Conservation (phyloP, 805 yeast genomes). For the Maudiozyma bulderi region DNA sequence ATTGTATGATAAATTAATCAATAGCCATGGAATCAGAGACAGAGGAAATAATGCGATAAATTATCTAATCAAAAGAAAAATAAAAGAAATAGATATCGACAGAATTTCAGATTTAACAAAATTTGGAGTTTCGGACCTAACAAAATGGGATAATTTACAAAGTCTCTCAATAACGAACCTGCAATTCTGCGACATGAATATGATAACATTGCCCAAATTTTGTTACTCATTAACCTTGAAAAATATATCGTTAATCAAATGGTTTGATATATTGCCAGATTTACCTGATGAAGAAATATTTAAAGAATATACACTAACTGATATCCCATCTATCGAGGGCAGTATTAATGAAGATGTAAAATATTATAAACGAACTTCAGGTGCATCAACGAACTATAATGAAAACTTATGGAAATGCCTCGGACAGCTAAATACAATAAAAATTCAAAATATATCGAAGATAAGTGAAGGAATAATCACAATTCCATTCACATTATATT, state of each 20-base stretch:
- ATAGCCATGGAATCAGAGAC: constrained; percentile 25
- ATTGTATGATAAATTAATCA: constrained; percentile 19
- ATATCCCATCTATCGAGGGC: background rate
- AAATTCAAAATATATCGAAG: background rate
- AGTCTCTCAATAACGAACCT: constrained; percentile 11
- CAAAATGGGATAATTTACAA: constrained; percentile 23
- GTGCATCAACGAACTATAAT: background rate
- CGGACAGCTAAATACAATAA: background rate
- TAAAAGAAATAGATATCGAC: constrained; percentile 10
- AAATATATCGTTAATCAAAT: constrained; percentile 8
- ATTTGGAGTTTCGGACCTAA: constrained; percentile 18
- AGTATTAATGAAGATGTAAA: background rate
- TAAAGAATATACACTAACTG: background rate
- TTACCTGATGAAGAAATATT: background rate
- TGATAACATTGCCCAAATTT: constrained; percentile 16
- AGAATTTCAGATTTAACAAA: constrained; percentile 9
- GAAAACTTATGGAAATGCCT: background rate
- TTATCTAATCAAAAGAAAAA: constrained; percentile 16
- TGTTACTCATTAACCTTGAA: constrained; percentile 14
- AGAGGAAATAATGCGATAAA: constrained; percentile 23
- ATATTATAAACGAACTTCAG: background rate
- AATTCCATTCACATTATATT: background rate
- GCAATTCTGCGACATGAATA: constrained; percentile 17
- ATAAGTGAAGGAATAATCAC: background rate
- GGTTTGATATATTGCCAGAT: constrained; percentile 19